Evolutionary conservation across 75 land plant genomes (phyloP).

Genomic region (Sequoia sempervirens): DNA sequence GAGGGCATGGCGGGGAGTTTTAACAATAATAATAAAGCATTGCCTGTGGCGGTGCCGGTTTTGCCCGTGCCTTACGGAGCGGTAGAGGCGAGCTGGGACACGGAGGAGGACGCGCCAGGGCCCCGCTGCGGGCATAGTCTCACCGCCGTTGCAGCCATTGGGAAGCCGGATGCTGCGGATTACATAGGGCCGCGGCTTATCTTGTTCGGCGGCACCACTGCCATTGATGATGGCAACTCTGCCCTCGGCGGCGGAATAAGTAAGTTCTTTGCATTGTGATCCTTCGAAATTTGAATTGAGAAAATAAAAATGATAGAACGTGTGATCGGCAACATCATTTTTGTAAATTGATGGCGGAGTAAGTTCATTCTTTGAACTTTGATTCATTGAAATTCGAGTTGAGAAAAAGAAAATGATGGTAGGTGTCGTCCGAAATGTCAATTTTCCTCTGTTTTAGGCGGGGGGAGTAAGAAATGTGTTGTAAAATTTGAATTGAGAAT

Average conservation of each 20-base stretch:
- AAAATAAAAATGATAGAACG: too few relatives aligned
- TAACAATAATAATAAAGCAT: not conserved
- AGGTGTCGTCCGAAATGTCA: too few relatives aligned
- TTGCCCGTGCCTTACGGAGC: slow-evolving; percentile 59
- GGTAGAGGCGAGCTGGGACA: slow-evolving; percentile 51
- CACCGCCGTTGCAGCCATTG: slow-evolving; percentile 64
- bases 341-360: too few relatives aligned
- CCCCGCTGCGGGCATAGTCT: slow-evolving; percentile 78
- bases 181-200: slow-evolving; percentile 69
- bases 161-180: slow-evolving; percentile 31
- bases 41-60: slow-evolving; percentile 38
- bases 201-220: slow-evolving; percentile 87
- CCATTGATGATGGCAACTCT: slow-evolving; percentile 69
- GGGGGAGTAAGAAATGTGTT: too few relatives aligned
- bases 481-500: too few relatives aligned
- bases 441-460: too few relatives aligned
- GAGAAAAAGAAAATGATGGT: too few relatives aligned
- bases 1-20: not conserved
- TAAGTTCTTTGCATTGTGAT: slow-evolving; percentile 7
- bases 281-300: not conserved
- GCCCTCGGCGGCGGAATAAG: slow-evolving; percentile 67
- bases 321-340: too few relatives aligned
- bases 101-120: slow-evolving; percentile 82
- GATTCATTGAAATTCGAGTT: too few relatives aligned
- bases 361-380: too few relatives aligned